phyloP scores from a whole-genome alignment of 1,139 yeast species.

The Saccharomyces uvarum region DNA sequence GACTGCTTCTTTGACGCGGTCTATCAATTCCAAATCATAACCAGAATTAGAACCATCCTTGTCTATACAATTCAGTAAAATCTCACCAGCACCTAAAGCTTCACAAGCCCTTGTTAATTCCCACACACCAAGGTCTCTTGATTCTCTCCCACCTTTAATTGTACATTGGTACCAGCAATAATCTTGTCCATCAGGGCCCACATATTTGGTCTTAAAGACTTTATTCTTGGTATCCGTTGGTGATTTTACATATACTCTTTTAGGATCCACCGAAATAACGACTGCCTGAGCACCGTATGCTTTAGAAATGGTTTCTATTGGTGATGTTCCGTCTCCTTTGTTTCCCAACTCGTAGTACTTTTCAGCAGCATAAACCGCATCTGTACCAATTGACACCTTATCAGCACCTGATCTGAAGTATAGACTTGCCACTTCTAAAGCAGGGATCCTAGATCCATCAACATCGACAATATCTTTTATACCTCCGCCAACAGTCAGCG shows the following conservation, averaged over 20 bases:
- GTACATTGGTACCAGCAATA: constrained; percentile 94
- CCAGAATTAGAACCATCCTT: constrained; percentile 94
- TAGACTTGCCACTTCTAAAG: constrained; percentile 80
- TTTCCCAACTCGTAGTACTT: constrained; percentile 54
- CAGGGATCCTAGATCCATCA: constrained; percentile 66
- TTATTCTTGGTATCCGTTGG: constrained; percentile 59
- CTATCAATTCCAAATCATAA: constrained; percentile 74
- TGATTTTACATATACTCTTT: constrained; percentile 60
- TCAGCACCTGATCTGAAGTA: constrained; percentile 96
- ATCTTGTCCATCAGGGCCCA: constrained; percentile 79
- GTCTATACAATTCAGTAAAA: constrained; percentile 85
- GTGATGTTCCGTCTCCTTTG: constrained; percentile 61
- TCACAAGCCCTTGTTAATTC: constrained; percentile 86
- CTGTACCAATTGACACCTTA: constrained; percentile 95
- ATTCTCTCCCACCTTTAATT: constrained; percentile 88
- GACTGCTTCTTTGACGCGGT: constrained; percentile 68
- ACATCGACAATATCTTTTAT: constrained; percentile 85
- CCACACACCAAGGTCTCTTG: constrained; percentile 82
- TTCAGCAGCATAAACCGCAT: constrained; percentile 89
- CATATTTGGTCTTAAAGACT: constrained; percentile 46
- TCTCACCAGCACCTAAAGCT: constrained; percentile 93
- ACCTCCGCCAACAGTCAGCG: constrained; percentile 96
- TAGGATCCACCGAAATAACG: constrained; percentile 94
- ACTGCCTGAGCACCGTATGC: constrained; percentile 96
- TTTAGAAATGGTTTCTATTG: constrained; percentile 83